Evolutionary conservation across 164 flowering plant genomes (phyloP).

Genomic region (Pachysandra terminalis): DNA sequence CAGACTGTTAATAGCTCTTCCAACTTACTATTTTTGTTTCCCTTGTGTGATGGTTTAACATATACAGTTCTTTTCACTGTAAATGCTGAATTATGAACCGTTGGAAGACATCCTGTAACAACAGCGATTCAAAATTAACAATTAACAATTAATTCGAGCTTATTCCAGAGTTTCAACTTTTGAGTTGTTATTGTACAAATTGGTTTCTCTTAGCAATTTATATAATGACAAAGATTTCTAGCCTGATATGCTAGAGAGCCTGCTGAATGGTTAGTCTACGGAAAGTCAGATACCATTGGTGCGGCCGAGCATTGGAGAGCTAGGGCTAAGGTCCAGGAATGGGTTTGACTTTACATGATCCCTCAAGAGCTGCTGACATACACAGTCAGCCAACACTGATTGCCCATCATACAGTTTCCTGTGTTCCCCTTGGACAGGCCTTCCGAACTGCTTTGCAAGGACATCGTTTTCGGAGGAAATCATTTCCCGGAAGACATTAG

Average conservation of each 20-base stretch:
- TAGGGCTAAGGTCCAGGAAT: conserved; percentile 51
- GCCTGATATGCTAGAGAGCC: conserved; percentile 5
- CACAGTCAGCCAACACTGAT: conserved; percentile 66
- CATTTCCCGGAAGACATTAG: conserved; percentile 52
- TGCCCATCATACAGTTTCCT: conserved; percentile 62
- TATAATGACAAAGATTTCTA: no score
- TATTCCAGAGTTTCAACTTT: conserved; percentile 22
- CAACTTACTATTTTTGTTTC: conserved; percentile 12
- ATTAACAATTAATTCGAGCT: conserved; percentile 16
- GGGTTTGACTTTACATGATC: conserved; percentile 51
- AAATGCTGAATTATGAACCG: no score
- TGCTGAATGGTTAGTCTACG: not conserved
- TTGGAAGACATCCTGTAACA: no score
- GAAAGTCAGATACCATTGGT: conserved; percentile 32
- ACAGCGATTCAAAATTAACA: no score
- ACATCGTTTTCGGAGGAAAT: conserved; percentile 40
- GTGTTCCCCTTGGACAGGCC: conserved; percentile 39
- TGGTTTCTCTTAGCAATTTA: conserved; percentile 21
- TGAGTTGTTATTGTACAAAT: conserved; percentile 32
- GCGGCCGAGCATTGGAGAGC: conserved; percentile 41
- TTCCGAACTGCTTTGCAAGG: conserved; percentile 48
- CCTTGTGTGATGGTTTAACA: conserved; percentile 17
- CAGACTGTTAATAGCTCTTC: conserved; percentile 17
- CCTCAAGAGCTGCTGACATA: conserved; percentile 64
- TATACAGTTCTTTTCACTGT: conserved; percentile 33